These are phyloP conservation scores for Globisporangium mamillatum DNA, from an alignment of 352 stramenopile genomes.

Conservation along the genomic window DNA sequence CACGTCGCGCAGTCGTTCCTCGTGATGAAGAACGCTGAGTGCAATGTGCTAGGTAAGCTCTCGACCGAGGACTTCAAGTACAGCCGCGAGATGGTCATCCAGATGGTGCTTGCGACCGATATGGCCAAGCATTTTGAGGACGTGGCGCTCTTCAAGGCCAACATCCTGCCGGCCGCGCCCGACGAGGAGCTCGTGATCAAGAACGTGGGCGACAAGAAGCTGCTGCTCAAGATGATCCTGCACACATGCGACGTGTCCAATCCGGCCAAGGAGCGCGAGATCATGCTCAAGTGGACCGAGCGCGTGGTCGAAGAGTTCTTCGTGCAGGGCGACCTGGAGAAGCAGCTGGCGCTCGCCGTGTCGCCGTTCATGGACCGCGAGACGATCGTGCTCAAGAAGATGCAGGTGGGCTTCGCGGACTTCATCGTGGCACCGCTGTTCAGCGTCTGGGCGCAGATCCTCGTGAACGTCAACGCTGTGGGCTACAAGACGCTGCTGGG, in stretches of 20 bases:
- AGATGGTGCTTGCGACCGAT: conserved; percentile 89
- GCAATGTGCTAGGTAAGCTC: conserved; percentile 81
- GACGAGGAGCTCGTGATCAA: conserved; percentile 76
- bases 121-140: conserved; percentile 91
- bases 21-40: conserved; percentile 87
- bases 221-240: conserved; percentile 89
- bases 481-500: conserved; percentile 66
- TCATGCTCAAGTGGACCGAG: conserved; percentile 92
- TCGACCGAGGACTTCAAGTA: conserved; percentile 83
- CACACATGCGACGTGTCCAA: conserved; percentile 95
- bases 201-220: conserved; percentile 83
- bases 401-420: conserved; percentile 94
- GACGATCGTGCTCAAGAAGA: conserved; percentile 90
- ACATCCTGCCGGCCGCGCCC: conserved; percentile 57
- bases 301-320: conserved; percentile 96
- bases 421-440: conserved; percentile 91
- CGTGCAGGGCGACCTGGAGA: conserved; percentile 94
- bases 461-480: conserved; percentile 58
- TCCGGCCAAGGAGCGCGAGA: conserved; percentile 82
- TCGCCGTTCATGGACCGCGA: conserved; percentile 94
- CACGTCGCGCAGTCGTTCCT: conserved; percentile 88
- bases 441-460: conserved; percentile 82
- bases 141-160: conserved; percentile 84
- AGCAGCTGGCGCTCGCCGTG: conserved; percentile 81
- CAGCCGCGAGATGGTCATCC: conserved; percentile 84